Conservation (phyloP, 345 rosid species). For the Capsella bursapastoris region DNA sequence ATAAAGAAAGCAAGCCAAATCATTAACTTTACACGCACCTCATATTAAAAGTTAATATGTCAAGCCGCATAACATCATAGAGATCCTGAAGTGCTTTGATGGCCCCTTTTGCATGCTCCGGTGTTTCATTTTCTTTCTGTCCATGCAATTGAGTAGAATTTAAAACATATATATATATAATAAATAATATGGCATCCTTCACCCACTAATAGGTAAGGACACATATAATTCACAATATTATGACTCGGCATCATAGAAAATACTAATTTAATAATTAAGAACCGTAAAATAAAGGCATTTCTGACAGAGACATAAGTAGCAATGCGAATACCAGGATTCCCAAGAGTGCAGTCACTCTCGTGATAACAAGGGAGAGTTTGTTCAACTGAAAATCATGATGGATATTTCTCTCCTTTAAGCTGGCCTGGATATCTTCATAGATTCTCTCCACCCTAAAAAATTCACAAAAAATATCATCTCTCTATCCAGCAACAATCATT, state of each 20-base stretch:
- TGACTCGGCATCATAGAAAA: conserved; percentile 8
- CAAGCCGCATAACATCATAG: conserved; percentile 87
- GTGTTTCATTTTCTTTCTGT: conserved; percentile 76
- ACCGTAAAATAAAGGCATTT: not conserved
- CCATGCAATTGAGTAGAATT: conserved; percentile 33
- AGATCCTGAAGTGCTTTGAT: conserved; percentile 94
- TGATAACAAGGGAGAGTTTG: conserved; percentile 80
- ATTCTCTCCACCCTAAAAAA: conserved; percentile 81
- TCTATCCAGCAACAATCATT: conserved; percentile 5
- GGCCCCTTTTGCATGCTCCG: conserved; percentile 79
- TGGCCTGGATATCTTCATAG: conserved; percentile 66
- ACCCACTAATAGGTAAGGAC: conserved; percentile 18
- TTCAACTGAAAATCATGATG: conserved; percentile 65
- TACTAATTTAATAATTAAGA: conserved; percentile 9
- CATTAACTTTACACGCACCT: conserved; percentile 55
- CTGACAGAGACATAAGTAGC: conserved; percentile 23
- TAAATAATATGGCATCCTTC: not conserved
- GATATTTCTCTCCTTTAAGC: conserved; percentile 56
- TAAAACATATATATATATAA: conserved; percentile 1
- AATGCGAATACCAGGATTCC: conserved; percentile 72
- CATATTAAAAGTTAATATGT: conserved; percentile 74
- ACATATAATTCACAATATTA: not conserved
- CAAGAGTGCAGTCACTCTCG: conserved; percentile 75
- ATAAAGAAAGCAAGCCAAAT: conserved; percentile 32
- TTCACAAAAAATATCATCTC: conserved; percentile 36